Percentiles rank a stretch among this genome's conserved stretches.
Conservation (phyloP, 192 early-diverging fungal species). For the Coemansia umbellata region DNA sequence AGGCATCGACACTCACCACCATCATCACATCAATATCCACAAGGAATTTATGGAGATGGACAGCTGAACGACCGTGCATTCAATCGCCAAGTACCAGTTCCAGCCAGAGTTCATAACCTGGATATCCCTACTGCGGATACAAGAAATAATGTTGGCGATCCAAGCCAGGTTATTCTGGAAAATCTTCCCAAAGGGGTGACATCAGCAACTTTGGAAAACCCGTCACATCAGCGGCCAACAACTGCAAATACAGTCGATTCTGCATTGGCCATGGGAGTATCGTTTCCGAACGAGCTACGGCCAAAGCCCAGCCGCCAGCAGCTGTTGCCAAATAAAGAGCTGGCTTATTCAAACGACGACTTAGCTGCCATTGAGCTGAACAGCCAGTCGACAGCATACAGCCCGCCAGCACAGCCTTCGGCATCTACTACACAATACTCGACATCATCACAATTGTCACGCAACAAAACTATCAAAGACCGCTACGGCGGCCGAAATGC, state of each 20-base stretch:
- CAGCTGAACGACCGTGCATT: too few relatives aligned
- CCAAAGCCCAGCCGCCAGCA: constrained; percentile 34
- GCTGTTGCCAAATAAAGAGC: constrained; percentile 8
- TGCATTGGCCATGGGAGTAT: constrained; percentile 5
- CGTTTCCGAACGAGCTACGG: constrained; percentile 5
- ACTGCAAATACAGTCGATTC: constrained; percentile 26
- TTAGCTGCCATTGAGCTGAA: not conserved
- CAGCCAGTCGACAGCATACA: constrained; percentile 25
- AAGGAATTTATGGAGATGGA: too few relatives aligned
- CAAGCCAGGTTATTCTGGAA: constrained; percentile 1
- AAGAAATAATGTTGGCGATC: too few relatives aligned
- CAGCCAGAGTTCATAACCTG: too few relatives aligned
- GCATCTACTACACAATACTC: constrained; percentile 16
- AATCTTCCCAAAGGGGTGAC: constrained; percentile 13
- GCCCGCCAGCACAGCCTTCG: constrained; percentile 26
- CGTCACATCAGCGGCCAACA: constrained; percentile 2
- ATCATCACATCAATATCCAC: too few relatives aligned
- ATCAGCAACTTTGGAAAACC: not conserved
- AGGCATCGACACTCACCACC: too few relatives aligned
- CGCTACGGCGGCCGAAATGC: constrained; percentile 32
- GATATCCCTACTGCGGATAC: too few relatives aligned
- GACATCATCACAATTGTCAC: constrained; percentile 24
- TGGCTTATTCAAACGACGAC: constrained; percentile 1
- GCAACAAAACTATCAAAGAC: constrained; percentile 41
- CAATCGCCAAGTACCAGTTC: too few relatives aligned